Base-by-base conservation (phyloP, 495 filamentous ascomycete species). In the Jackrogersella minutella region DNA sequence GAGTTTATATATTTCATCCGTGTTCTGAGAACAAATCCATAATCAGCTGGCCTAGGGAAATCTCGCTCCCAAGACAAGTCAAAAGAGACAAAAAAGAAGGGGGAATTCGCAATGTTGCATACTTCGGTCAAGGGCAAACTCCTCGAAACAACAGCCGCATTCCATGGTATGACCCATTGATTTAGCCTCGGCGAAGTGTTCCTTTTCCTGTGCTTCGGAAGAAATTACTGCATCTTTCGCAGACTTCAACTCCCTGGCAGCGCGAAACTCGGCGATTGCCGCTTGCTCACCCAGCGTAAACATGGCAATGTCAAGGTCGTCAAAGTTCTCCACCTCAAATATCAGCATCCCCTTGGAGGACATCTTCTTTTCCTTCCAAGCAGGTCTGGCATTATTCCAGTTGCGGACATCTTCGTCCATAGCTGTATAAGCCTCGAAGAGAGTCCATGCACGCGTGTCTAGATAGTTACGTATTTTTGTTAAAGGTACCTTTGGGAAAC, bases 121-220 rank as follows among this genome's bases (percentile, higher is more conserved):
- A 46, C 41, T 86, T 28, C 85, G 80, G 69, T 91, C 88, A 46
- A 85, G 75, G 6, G 90, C 80, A 51, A 81, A 82, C 2, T 92
- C 88, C 9, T 79, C 77, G 64, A 81, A 94, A 71, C 92, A 96
- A 69, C 90, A 91, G 13, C 79, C 82, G 66, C 90, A 91, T 56
- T 93, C 90, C 9, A 77, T 71, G 34, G 88, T 76, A 54, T 73
- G 80, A 41, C 77, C 83, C 17, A 84, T 74, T 5, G 77, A 77
- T 54, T 82, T 77, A 9, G 80, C 82, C 7, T 62, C 76, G 26
- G 73, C 69, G 13, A 79, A 66, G 16, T 82, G 84, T 17, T 80
- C 72, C 58, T 80, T 71, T 39, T 86, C 80, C 7, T 77, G 78
- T 4, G 75, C 69, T 36, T 73, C 41, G 11, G 76, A 78, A 16